A percentile compares a stretch with the other conserved stretches of the same genome.
Conservation (phyloP, 805 yeast species). For the Wickerhamia fluorescens region DNA sequence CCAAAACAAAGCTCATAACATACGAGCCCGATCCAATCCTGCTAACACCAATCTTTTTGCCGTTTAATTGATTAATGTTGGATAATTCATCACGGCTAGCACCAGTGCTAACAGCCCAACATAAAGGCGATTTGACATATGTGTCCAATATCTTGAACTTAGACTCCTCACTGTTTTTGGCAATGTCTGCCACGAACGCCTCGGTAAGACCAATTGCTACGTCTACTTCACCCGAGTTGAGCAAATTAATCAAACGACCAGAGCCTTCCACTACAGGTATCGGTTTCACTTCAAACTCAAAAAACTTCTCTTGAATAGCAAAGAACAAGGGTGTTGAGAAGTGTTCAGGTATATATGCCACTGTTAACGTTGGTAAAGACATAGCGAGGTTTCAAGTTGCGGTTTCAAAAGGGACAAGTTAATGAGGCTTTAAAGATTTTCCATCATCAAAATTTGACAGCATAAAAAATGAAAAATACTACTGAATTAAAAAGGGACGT, state of each 20-base stretch:
- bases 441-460: too few relatives aligned
- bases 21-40: conserved; percentile 89
- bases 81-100: conserved; percentile 46
- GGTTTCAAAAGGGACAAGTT: too few relatives aligned
- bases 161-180: conserved; percentile 39
- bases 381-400: too few relatives aligned
- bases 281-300: conserved; percentile 49
- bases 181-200: conserved; percentile 79
- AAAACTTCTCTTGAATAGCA: conserved; percentile 57
- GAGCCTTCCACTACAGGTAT: conserved; percentile 79
- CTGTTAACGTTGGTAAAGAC: too few relatives aligned
- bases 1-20: conserved; percentile 84
- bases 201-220: conserved; percentile 87
- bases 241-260: conserved; percentile 74
- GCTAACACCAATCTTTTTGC: conserved; percentile 66
- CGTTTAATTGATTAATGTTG: conserved; percentile 47
- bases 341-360: conserved; percentile 89
- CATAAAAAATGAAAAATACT: too few relatives aligned
- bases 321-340: conserved; percentile 81
- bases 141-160: conserved; percentile 68
- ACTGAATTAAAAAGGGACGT: too few relatives aligned
- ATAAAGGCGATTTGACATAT: conserved; percentile 77
- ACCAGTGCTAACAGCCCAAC: conserved; percentile 90
- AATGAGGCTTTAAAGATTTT: too few relatives aligned
- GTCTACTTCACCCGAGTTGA: conserved; percentile 59